These are phyloP conservation scores for Coemansia sp. DNA, from an alignment of 192 early-diverging fungal species.

Conservation along the genomic window DNA sequence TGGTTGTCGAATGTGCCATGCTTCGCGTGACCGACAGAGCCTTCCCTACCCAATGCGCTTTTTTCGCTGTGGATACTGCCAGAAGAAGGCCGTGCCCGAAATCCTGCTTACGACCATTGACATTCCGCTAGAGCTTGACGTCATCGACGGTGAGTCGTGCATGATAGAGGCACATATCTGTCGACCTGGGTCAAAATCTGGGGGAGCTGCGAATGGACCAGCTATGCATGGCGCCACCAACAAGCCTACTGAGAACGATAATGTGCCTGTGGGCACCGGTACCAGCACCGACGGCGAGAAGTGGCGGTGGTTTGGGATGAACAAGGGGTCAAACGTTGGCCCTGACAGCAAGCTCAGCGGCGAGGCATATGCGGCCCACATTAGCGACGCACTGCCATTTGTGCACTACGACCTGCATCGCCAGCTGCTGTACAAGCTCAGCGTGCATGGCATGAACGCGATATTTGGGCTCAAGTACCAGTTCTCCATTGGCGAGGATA, in stretches of 20 bases:
- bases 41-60: constrained; percentile 68
- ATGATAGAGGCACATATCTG: constrained; percentile 75
- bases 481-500: constrained; percentile 55
- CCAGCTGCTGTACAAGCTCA: constrained; percentile 76
- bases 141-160: constrained; percentile 60
- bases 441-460: constrained; percentile 73
- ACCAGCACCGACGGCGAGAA: not conserved
- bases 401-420: constrained; percentile 81
- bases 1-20: constrained; percentile 63
- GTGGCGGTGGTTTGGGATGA: constrained; percentile 10
- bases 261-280: not conserved
- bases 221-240: not conserved
- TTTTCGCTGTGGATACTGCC: constrained; percentile 65
- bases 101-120: constrained; percentile 72
- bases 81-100: constrained; percentile 74
- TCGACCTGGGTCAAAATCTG: constrained; percentile 22
- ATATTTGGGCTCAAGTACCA: constrained; percentile 66
- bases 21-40: constrained; percentile 61
- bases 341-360: constrained; percentile 56
- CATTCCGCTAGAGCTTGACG: constrained; percentile 67
- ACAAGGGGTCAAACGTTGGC: constrained; percentile 2
- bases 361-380: constrained; percentile 63
- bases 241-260: not conserved
- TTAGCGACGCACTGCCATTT: constrained; percentile 79
- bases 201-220: constrained; percentile 2